Evolutionary conservation across 2,329 filamentous ascomycete genomes (phyloP).

Genomic region (Herpotrichia juniperi): DNA sequence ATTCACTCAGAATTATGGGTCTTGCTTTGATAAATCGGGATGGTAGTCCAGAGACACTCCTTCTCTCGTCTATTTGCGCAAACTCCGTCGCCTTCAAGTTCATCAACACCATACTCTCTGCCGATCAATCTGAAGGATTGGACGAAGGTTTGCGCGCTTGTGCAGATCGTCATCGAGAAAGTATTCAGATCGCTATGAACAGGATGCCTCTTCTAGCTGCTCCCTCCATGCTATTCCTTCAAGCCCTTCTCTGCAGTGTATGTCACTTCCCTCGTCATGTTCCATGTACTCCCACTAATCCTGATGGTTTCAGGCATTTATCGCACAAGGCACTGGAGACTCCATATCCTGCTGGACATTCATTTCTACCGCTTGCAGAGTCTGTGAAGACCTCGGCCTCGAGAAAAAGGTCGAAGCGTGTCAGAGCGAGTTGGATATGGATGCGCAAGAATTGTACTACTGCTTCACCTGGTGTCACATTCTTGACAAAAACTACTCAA

Average conservation of each 20-base stretch:
- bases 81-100: constrained; percentile 26
- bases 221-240: constrained; percentile 21
- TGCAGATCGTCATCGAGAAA: constrained; percentile 18
- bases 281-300: too few species aligned
- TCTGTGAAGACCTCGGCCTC: constrained; percentile 25
- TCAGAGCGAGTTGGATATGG: constrained; percentile 12
- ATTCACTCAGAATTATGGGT: constrained; percentile 23
- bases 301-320: too few species aligned
- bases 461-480: constrained; percentile 29
- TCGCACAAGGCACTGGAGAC: constrained; percentile 25
- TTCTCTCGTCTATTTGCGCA: constrained; percentile 29
- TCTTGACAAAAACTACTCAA: constrained; percentile 29
- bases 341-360: constrained; percentile 25
- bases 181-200: constrained; percentile 19
- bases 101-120: constrained; percentile 21
- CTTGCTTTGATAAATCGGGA: constrained; percentile 20
- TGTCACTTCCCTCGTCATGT: too few species aligned
- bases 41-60: constrained; percentile 17
- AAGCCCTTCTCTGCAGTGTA: constrained; percentile 26
- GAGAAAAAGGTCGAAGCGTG: constrained; percentile 16
- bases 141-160: constrained; percentile 13
- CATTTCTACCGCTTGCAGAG: constrained; percentile 23
- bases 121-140: constrained; percentile 11
- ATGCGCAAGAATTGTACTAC: constrained; percentile 20
- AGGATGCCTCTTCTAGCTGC: constrained; percentile 22